Percentiles rank a stretch among this genome's conserved stretches.
These are phyloP conservation scores for Angomonas deanei DNA, from an alignment of 208 protist species.

Conservation along the genomic window DNA sequence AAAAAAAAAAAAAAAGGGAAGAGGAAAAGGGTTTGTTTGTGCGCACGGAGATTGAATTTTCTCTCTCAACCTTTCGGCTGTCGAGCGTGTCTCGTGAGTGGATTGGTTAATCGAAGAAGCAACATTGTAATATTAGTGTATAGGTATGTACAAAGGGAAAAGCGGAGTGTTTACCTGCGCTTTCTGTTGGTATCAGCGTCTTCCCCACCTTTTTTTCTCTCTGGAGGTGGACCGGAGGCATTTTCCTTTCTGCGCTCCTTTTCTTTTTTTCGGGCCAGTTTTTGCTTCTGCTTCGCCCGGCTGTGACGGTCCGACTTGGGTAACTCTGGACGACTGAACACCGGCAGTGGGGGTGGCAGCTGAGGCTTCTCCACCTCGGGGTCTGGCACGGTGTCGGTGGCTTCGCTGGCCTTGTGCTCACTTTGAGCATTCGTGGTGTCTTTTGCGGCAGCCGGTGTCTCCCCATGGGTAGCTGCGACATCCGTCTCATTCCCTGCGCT, in stretches of 20 bases:
- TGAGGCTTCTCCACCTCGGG: no score
- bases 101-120: neutral
- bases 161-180: constrained; percentile 2
- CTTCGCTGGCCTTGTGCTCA: no score
- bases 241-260: neutral
- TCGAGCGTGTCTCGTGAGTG: no score
- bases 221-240: no score
- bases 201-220: no score
- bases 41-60: neutral
- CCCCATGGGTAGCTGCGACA: no score
- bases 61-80: neutral
- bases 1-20: neutral
- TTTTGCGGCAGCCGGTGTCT: no score
- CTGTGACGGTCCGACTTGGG: neutral
- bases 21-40: neutral
- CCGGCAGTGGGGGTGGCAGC: neutral
- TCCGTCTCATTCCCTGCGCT: no score
- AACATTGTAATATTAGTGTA: neutral
- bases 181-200: neutral
- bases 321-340: neutral
- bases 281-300: neutral
- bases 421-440: no score
- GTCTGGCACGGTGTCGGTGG: no score
- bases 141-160: constrained; percentile 11
- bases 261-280: neutral